phyloP scores from a whole-genome alignment of 208 protist species.

The Porcisia hertigi region DNA sequence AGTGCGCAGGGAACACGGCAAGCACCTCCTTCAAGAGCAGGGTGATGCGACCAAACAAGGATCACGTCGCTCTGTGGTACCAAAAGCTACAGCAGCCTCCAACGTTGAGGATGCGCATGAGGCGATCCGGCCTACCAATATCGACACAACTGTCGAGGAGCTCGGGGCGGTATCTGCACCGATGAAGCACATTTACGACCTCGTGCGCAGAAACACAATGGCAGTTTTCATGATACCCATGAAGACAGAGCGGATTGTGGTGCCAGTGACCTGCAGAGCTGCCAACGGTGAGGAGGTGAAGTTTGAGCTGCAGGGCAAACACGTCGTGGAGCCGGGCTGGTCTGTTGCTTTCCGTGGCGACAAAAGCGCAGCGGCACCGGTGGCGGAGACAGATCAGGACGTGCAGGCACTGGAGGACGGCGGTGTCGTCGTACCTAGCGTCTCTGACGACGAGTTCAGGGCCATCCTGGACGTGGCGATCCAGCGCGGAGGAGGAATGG shows the following conservation, averaged over 20 bases:
- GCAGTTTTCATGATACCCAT: conserved; percentile 87
- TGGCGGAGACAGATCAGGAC: conserved; percentile 39
- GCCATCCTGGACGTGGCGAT: conserved; percentile 56
- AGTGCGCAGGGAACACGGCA: conserved; percentile 98
- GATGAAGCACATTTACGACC: conserved; percentile 80
- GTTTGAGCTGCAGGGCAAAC: conserved; percentile 77
- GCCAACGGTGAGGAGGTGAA: conserved; percentile 50
- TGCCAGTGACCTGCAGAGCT: conserved; percentile 47
- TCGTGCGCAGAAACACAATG: conserved; percentile 79
- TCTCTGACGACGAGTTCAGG: conserved; percentile 82
- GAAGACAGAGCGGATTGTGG: conserved; percentile 63
- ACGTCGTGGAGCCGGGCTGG: conserved; percentile 75
- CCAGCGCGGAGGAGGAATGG: conserved; percentile 1
- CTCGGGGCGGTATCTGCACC: conserved; percentile 52
- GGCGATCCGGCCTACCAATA: conserved; percentile 90
- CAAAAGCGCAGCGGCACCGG: conserved; percentile 1
- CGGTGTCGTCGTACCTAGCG: conserved; percentile 49
- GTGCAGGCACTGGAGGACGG: conserved; percentile 63
- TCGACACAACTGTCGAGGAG: conserved; percentile 56
- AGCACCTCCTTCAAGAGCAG: conserved; percentile 92
- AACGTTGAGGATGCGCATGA: conserved; percentile 93
- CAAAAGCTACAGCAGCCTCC: conserved; percentile 11
- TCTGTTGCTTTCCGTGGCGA: conserved; percentile 63
- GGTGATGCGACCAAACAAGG: conserved; percentile 30
- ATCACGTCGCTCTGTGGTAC: conserved; percentile 38